A percentile compares a stretch with the other conserved stretches of the same genome.
Conservation (phyloP, 176 grass and related monocot species). For the Tillandsia leiboldiana region DNA sequence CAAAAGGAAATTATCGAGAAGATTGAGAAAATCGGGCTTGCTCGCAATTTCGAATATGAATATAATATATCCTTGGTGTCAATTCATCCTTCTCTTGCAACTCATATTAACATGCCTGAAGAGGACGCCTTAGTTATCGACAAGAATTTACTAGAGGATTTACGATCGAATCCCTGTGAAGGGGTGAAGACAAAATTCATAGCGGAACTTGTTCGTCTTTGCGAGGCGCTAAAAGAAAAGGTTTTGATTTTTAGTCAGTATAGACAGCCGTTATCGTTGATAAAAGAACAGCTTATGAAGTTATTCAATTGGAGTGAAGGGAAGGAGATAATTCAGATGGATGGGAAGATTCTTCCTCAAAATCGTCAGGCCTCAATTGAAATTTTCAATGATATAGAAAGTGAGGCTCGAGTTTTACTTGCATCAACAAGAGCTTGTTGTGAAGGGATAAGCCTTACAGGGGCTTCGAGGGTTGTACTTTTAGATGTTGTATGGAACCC, state of each 20-base stretch:
- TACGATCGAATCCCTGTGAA: constrained; percentile 29
- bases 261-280: constrained; percentile 44
- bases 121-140: constrained; percentile 31
- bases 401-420: constrained; percentile 64
- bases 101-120: constrained; percentile 25
- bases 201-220: constrained; percentile 49
- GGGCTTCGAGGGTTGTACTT: constrained; percentile 77
- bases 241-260: constrained; percentile 84
- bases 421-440: constrained; percentile 71
- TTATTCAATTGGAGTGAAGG: constrained; percentile 50
- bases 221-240: constrained; percentile 36
- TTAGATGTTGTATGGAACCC: constrained; percentile 96
- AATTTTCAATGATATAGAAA: constrained; percentile 61
- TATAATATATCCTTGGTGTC: constrained; percentile 56
- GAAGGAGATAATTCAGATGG: constrained; percentile 53
- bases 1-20: constrained; percentile 44
- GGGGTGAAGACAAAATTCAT: constrained; percentile 82
- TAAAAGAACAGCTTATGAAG: constrained; percentile 49
- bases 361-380: constrained; percentile 42
- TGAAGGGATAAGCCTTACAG: constrained; percentile 72
- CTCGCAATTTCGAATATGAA: constrained; percentile 30
- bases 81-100: constrained; percentile 46
- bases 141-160: constrained; percentile 27
- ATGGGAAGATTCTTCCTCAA: constrained; percentile 26
- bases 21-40: constrained; percentile 27